phyloP scores from a whole-genome alignment of 306 rosid species.

The Inga leiocalycina region DNA sequence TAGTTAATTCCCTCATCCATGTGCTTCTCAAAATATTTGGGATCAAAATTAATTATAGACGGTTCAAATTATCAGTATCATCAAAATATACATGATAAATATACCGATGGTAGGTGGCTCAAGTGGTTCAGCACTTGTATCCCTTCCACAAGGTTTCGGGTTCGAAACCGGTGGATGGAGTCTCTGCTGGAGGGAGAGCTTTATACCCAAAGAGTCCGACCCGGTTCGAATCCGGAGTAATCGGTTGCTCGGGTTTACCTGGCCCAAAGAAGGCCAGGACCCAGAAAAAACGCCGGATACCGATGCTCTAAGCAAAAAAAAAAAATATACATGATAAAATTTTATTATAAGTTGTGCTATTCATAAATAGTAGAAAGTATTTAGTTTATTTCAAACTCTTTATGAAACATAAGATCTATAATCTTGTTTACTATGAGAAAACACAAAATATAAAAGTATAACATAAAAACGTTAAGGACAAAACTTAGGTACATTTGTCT shows the following conservation, averaged over 20 bases:
- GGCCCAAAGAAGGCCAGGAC: too few species aligned
- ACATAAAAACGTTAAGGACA: background rate
- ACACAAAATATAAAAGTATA: background rate
- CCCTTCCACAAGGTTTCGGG: too few species aligned
- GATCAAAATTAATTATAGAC: background rate
- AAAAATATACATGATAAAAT: background rate
- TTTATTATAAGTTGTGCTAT: background rate
- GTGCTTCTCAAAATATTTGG: background rate
- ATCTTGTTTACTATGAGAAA: background rate
- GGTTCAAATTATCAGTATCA: background rate
- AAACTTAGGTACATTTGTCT: too few species aligned
- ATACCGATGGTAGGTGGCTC: too few species aligned
- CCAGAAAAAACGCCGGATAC: too few species aligned
- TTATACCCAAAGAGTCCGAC: too few species aligned
- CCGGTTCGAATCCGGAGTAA: too few species aligned
- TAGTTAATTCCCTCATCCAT: background rate
- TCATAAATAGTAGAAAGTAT: background rate
- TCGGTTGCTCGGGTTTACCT: too few species aligned
- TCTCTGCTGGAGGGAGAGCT: too few species aligned
- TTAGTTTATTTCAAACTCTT: background rate
- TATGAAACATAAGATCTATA: background rate
- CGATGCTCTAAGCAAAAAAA: too few species aligned
- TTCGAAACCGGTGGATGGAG: too few species aligned
- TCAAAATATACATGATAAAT: background rate
- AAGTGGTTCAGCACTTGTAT: too few species aligned